phyloP scores from a whole-genome alignment of 306 rosid genomes.

The Dalbergia oliveri region DNA sequence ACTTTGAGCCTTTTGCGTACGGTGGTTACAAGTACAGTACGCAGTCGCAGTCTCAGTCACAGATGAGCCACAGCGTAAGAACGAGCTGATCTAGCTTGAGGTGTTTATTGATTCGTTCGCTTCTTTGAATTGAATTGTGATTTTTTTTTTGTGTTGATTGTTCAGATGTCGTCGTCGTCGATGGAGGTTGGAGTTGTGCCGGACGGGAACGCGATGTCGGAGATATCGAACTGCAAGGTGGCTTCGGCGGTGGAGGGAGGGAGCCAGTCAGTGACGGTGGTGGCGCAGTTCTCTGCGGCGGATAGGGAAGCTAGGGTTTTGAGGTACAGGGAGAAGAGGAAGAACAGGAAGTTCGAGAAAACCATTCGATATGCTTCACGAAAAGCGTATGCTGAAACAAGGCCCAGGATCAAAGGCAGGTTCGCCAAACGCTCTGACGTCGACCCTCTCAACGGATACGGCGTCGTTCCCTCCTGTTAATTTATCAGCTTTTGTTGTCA shows the following conservation, averaged over 20 bases:
- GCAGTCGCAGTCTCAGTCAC: constrained; percentile 46
- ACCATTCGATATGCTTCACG: constrained; percentile 95
- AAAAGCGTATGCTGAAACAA: constrained; percentile 92
- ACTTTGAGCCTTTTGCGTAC: constrained; percentile 62
- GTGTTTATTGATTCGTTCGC: neutral
- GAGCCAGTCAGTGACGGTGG: constrained; percentile 31
- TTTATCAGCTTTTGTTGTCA: neutral
- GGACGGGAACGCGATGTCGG: constrained; percentile 66
- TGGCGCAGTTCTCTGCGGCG: constrained; percentile 72
- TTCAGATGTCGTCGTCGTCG: constrained; percentile 90
- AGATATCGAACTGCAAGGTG: constrained; percentile 60
- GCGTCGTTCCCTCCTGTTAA: constrained; percentile 83
- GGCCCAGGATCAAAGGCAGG: constrained; percentile 97
- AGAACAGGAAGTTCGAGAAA: constrained; percentile 96
- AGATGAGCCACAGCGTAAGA: constrained; percentile 87
- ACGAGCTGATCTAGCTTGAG: neutral
- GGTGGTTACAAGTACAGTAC: constrained; percentile 58
- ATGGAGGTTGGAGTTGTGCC: constrained; percentile 88
- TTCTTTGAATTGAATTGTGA: neutral
- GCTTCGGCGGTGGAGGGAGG: neutral
- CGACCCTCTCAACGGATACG: constrained; percentile 71
- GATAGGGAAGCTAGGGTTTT: constrained; percentile 92
- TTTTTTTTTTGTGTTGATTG: neutral
- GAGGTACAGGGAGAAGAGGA: constrained; percentile 98
- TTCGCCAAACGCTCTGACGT: constrained; percentile 83